Conservation (phyloP, 257 asterid genomes). For the Solanum paucissectum region DNA sequence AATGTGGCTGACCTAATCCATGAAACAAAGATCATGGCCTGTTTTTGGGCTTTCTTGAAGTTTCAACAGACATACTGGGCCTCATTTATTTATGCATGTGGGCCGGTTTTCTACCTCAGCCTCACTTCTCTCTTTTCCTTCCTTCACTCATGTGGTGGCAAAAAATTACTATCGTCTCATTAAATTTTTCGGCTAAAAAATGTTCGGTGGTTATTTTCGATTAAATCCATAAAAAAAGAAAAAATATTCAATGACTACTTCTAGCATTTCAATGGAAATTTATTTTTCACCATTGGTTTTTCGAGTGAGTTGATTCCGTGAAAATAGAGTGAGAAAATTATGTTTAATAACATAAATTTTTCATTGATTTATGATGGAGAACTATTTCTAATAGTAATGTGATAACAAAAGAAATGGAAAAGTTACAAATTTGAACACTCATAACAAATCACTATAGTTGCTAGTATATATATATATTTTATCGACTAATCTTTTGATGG, state of each 20-base stretch:
- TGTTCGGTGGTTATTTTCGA: too few relatives aligned
- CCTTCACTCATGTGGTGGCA: not conserved
- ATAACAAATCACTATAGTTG: not conserved
- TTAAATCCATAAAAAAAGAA: too few relatives aligned
- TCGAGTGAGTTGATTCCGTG: not conserved
- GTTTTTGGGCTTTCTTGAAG: constrained; percentile 30
- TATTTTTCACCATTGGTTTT: fast-evolving
- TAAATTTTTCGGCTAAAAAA: too few relatives aligned
- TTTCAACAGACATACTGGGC: constrained; percentile 13
- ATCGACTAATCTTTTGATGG: not conserved
- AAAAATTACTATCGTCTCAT: not conserved
- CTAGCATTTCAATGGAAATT: too few relatives aligned
- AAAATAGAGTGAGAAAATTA: too few relatives aligned
- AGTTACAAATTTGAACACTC: too few relatives aligned
- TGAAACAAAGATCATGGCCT: constrained; percentile 17
- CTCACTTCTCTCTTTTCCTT: constrained; percentile 1
- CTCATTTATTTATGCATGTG: constrained; percentile 13
- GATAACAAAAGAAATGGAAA: too few relatives aligned
- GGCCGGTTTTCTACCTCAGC: constrained; percentile 18
- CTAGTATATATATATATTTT: too few relatives aligned
- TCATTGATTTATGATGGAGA: not conserved
- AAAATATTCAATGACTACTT: not conserved
- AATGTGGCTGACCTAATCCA: constrained; percentile 19
- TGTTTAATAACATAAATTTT: not conserved
- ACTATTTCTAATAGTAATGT: not conserved